phyloP scores from a whole-genome alignment of 345 rosid species.

The Pseudoturritis turrita region DNA sequence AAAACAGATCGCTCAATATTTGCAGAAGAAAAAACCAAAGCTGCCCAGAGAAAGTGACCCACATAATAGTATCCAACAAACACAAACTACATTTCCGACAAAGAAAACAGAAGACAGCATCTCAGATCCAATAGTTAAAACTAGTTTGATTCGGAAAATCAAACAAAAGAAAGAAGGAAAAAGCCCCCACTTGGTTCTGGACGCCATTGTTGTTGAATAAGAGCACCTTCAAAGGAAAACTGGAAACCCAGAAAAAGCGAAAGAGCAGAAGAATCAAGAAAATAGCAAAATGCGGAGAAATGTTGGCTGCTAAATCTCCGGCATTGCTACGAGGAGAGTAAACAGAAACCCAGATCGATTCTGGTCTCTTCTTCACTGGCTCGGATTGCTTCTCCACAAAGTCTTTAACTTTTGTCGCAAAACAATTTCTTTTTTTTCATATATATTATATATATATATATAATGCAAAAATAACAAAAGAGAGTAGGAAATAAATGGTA shows the following conservation, averaged over 20 bases:
- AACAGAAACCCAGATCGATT: slow-evolving; percentile 24
- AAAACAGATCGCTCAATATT: neutral
- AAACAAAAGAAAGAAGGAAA: neutral
- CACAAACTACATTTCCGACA: slow-evolving; percentile 8
- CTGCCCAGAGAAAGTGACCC: slow-evolving; percentile 8
- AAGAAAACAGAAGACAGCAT: slow-evolving; percentile 3
- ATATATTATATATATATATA: neutral
- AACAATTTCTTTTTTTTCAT: neutral
- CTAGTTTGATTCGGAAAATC: neutral
- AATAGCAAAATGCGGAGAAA: neutral
- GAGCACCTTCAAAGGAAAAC: neutral
- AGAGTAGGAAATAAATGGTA: slow-evolving; percentile 5
- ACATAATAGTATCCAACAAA: neutral
- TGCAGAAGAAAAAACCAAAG: slow-evolving; percentile 5
- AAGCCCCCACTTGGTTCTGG: slow-evolving; percentile 21
- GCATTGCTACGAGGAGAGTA: slow-evolving; percentile 9
- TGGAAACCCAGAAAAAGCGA: neutral
- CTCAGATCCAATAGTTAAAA: slow-evolving; percentile 22
- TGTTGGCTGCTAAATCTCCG: slow-evolving; percentile 11
- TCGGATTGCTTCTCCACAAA: slow-evolving; percentile 32
- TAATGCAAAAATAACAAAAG: neutral
- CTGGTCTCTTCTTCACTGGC: slow-evolving; percentile 17
- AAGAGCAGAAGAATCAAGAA: neutral
- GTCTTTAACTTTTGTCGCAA: slow-evolving; percentile 17
- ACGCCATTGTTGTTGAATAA: slow-evolving; percentile 21